These are phyloP conservation scores for Cryomyces antarcticus DNA, from an alignment of 495 filamentous ascomycete species.

Conservation along the genomic window DNA sequence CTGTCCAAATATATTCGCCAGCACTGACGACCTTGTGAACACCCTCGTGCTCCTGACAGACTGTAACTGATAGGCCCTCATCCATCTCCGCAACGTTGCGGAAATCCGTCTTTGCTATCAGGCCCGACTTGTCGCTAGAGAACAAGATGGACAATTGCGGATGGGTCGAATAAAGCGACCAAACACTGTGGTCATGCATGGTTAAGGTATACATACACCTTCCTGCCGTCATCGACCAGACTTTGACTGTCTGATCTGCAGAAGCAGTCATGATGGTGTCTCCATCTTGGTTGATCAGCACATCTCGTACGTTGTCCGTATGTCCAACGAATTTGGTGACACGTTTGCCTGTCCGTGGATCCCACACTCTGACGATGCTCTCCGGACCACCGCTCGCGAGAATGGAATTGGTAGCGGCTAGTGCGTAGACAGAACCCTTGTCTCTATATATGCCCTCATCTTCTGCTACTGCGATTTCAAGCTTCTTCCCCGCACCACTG, in stretches of 20 bases:
- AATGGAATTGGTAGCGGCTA: slow-evolving; percentile 52
- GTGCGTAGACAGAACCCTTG: slow-evolving; percentile 88
- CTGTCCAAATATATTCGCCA: slow-evolving; percentile 78
- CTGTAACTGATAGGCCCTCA: slow-evolving; percentile 71
- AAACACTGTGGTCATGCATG: slow-evolving; percentile 97
- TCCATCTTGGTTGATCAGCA: slow-evolving; percentile 70
- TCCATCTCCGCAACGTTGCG: slow-evolving; percentile 60
- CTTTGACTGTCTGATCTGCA: slow-evolving; percentile 89
- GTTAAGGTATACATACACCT: slow-evolving; percentile 93
- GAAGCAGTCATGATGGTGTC: slow-evolving; percentile 89
- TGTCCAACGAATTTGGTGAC: slow-evolving; percentile 97
- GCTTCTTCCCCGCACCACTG: slow-evolving; percentile 59
- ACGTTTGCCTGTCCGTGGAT: slow-evolving; percentile 68
- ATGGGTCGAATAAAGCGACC: slow-evolving; percentile 82
- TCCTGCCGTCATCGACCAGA: slow-evolving; percentile 88
- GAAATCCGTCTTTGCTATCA: slow-evolving; percentile 87
- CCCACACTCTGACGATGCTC: slow-evolving; percentile 84
- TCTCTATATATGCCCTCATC: slow-evolving; percentile 46
- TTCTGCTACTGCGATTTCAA: slow-evolving; percentile 70
- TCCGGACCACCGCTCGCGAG: slow-evolving; percentile 88
- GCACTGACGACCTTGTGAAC: slow-evolving; percentile 68
- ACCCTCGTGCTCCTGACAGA: slow-evolving; percentile 78
- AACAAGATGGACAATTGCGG: slow-evolving; percentile 77
- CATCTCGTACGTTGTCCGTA: slow-evolving; percentile 82
- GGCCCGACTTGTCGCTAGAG: slow-evolving; percentile 73